Conservation (phyloP, 345 rosid species). For the Clarkia xantiana region DNA sequence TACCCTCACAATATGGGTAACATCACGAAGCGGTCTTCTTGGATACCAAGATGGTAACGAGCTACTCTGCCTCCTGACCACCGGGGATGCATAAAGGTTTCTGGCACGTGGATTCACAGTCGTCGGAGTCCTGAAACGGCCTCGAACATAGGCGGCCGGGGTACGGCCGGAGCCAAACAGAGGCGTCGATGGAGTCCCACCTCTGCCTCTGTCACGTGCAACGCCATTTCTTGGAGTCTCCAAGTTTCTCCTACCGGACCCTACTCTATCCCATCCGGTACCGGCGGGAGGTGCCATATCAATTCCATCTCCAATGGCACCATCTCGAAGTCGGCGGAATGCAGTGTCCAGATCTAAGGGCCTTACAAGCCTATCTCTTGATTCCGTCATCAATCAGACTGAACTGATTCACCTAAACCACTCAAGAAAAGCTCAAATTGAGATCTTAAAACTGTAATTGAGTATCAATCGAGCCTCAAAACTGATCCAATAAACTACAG, state of each 20-base stretch:
- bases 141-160: neutral
- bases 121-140: conserved; percentile 12
- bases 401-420: conserved; percentile 1
- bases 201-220: conserved; percentile 10
- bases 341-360: conserved; percentile 33
- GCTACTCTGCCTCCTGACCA: conserved; percentile 22
- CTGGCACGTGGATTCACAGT: conserved; percentile 9
- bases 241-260: conserved; percentile 19
- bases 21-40: conserved; percentile 60
- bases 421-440: neutral
- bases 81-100: conserved; percentile 22
- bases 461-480: no score
- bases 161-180: no score
- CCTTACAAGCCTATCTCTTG: conserved; percentile 54
- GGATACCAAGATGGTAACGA: conserved; percentile 78
- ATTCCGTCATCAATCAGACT: conserved; percentile 30
- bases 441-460: neutral
- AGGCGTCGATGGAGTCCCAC: no score
- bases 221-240: conserved; percentile 28
- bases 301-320: no score
- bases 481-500: no score
- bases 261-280: conserved; percentile 11
- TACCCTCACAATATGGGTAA: conserved; percentile 60
- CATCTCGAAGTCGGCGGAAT: conserved; percentile 13
- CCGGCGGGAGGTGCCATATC: neutral